Conservation (phyloP, 257 asterid species). For the Salvia miltiorrhiza region DNA sequence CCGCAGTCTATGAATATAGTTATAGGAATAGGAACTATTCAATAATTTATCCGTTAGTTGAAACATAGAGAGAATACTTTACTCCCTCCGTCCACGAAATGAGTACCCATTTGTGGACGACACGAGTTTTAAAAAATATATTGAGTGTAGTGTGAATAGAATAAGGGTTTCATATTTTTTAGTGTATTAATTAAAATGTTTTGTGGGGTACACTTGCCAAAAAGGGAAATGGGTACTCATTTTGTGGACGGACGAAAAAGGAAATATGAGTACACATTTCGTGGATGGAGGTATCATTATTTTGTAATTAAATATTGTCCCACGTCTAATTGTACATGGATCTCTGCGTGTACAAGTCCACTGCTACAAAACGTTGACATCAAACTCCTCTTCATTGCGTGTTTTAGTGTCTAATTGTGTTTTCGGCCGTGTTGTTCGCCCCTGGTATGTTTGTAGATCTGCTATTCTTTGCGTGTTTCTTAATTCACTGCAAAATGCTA, state of each 20-base stretch:
- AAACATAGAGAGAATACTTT: not conserved
- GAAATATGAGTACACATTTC: too few relatives aligned
- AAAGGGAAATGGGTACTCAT: too few relatives aligned
- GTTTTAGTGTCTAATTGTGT: not conserved
- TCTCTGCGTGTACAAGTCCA: conserved; percentile 13
- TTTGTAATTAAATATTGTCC: not conserved
- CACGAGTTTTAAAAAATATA: too few relatives aligned
- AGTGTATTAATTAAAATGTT: too few relatives aligned
- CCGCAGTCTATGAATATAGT: not conserved
- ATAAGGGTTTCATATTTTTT: too few relatives aligned
- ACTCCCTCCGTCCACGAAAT: too few relatives aligned
- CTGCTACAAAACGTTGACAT: conserved; percentile 26
- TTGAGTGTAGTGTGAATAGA: too few relatives aligned
- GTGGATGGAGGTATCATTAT: not conserved
- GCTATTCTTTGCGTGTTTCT: conserved; percentile 23
- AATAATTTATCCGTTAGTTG: not conserved
- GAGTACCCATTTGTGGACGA: too few relatives aligned
- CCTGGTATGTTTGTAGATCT: conserved; percentile 37
- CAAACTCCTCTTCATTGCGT: not conserved
- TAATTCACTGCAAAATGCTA: not conserved
- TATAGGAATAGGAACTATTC: not conserved
- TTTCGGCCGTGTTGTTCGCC: conserved; percentile 20
- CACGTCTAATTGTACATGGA: conserved; percentile 14
- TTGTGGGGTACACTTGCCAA: too few relatives aligned
- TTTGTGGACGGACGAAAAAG: too few relatives aligned